These are phyloP conservation scores for Scheffersomyces spartinae DNA, from an alignment of 805 yeast species.

Conservation along the genomic window DNA sequence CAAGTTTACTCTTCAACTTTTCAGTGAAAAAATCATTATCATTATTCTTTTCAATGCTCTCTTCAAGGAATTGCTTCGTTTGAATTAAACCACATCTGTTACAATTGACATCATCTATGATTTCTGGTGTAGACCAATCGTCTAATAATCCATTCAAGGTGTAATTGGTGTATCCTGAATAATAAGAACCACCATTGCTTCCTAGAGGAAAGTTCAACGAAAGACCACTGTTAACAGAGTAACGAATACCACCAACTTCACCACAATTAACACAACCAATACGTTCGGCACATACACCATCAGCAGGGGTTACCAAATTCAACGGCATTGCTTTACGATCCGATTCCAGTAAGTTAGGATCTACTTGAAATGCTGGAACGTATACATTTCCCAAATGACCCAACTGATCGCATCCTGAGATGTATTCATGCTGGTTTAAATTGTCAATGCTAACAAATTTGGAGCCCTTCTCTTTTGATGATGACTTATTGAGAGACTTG, in stretches of 20 bases:
- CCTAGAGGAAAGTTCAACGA: conserved; percentile 64
- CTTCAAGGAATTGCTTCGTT: conserved; percentile 38
- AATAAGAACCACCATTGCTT: conserved; percentile 21
- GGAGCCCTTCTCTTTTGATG: too few species aligned
- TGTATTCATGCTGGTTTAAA: too few species aligned
- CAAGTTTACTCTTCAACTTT: conserved; percentile 17
- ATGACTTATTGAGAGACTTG: too few species aligned
- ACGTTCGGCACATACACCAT: conserved; percentile 79
- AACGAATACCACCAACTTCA: conserved; percentile 86
- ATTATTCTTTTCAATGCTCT: conserved; percentile 38
- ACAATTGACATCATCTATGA: conserved; percentile 89
- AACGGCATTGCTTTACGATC: conserved; percentile 37
- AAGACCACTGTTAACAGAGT: conserved; percentile 65
- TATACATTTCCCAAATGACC: conserved; percentile 55
- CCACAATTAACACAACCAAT: conserved; percentile 89
- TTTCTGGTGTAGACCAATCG: conserved; percentile 69
- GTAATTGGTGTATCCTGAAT: conserved; percentile 18
- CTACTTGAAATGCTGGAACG: conserved; percentile 67
- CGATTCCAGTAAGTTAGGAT: conserved; percentile 45
- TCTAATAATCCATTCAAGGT: conserved; percentile 41
- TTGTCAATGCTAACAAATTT: too few species aligned
- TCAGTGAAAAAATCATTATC: conserved; percentile 16
- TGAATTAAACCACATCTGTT: conserved; percentile 76
- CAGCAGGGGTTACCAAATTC: conserved; percentile 75
- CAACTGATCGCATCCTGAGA: conserved; percentile 31